Percentiles rank a stretch among this genome's conserved stretches.
phyloP scores from a whole-genome alignment of 768 basidiomycete species.

The Termitomyces sp. region DNA sequence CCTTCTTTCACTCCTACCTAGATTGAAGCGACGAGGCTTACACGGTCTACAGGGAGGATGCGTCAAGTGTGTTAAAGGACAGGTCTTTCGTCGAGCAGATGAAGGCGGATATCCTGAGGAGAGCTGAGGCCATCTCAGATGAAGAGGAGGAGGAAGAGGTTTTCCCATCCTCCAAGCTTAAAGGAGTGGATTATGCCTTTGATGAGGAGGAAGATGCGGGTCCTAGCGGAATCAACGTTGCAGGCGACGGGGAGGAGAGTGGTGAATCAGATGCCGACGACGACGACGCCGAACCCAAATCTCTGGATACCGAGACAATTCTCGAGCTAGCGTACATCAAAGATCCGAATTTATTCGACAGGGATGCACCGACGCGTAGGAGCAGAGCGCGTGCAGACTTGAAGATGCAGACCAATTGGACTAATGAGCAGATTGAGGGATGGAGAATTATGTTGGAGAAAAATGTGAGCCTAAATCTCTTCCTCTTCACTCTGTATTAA shows the following conservation, averaged over 20 bases:
- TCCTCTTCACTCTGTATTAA: not conserved
- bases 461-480: slow-evolving; percentile 50
- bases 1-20: slow-evolving; percentile 2
- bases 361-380: slow-evolving; percentile 67
- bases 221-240: slow-evolving; percentile 42
- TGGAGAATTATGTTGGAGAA: slow-evolving; percentile 89
- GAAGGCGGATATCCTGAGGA: slow-evolving; percentile 78
- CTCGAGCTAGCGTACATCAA: slow-evolving; percentile 75
- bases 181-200: slow-evolving; percentile 22
- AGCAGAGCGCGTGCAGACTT: slow-evolving; percentile 64
- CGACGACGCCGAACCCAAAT: slow-evolving; percentile 23
- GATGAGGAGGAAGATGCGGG: slow-evolving; percentile 47
- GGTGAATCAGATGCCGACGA: slow-evolving; percentile 24
- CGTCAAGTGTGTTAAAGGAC: slow-evolving; percentile 44
- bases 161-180: slow-evolving; percentile 18
- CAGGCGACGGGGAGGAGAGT: slow-evolving; percentile 54
- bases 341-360: slow-evolving; percentile 70
- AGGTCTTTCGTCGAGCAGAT: slow-evolving; percentile 60
- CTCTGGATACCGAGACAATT: slow-evolving; percentile 47
- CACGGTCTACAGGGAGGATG: slow-evolving; percentile 33
- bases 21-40: not conserved
- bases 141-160: slow-evolving; percentile 45
- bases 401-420: slow-evolving; percentile 67
- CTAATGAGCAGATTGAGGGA: slow-evolving; percentile 85
- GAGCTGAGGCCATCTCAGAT: slow-evolving; percentile 60